These are phyloP conservation scores for Tuber indicum DNA, from an alignment of 495 filamentous ascomycete genomes.

Conservation along the genomic window DNA sequence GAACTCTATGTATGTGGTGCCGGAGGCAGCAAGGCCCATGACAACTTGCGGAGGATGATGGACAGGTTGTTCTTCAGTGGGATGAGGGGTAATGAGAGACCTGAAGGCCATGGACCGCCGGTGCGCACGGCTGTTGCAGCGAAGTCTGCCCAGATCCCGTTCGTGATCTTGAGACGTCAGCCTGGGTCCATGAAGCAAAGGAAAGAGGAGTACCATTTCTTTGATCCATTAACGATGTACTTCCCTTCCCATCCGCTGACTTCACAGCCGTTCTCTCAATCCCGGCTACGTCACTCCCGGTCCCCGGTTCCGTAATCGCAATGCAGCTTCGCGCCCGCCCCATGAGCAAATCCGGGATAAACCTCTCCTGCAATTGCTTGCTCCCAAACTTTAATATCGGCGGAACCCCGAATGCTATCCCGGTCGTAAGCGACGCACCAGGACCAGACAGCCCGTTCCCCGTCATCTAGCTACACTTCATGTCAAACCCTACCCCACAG, in stretches of 20 bases:
- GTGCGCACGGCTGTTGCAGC: constrained; percentile 71
- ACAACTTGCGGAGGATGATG: constrained; percentile 61
- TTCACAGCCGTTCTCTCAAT: constrained; percentile 62
- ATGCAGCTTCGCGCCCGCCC: constrained; percentile 64
- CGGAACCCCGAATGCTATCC: constrained; percentile 64
- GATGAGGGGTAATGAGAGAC: constrained; percentile 61
- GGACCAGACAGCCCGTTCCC: constrained; percentile 61
- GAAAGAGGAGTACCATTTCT: constrained; percentile 58
- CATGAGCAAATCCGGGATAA: constrained; percentile 60
- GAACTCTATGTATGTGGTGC: constrained; percentile 70
- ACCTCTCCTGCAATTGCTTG: constrained; percentile 54
- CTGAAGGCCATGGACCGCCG: constrained; percentile 52
- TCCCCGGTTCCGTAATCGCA: constrained; percentile 70
- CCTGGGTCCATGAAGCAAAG: background rate
- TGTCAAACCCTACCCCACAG: background rate
- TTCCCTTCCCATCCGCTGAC: constrained; percentile 56
- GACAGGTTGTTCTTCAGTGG: constrained; percentile 58
- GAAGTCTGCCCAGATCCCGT: constrained; percentile 69
- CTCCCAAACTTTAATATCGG: constrained; percentile 64
- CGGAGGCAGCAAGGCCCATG: constrained; percentile 54
- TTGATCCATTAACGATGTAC: constrained; percentile 67
- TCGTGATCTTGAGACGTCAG: constrained; percentile 56
- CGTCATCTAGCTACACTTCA: constrained; percentile 47
- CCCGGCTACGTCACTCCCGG: constrained; percentile 65
- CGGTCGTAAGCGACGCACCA: constrained; percentile 55